These are phyloP conservation scores for Manihot esculenta DNA, from an alignment of 441 rosid species.

Conservation along the genomic window DNA sequence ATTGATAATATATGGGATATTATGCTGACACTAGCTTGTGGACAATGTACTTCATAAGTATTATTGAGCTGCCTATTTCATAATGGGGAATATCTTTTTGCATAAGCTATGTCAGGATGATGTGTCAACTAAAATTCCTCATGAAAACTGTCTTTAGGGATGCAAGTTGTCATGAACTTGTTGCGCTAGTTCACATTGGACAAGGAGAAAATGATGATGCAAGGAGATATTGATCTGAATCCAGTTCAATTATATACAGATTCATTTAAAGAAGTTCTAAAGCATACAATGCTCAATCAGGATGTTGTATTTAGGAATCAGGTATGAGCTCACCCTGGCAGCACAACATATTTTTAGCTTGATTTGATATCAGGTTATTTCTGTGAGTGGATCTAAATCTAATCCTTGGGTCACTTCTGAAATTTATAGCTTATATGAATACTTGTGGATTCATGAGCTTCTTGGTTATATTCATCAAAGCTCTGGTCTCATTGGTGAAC, in stretches of 20 bases:
- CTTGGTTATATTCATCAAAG: background rate
- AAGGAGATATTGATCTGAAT: constrained; percentile 37
- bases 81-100: background rate
- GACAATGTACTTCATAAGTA: background rate
- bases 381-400: background rate
- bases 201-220: constrained; percentile 32
- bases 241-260: constrained; percentile 26
- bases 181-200: constrained; percentile 15
- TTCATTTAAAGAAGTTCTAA: constrained; percentile 34
- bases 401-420: constrained; percentile 4
- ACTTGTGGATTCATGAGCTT: background rate
- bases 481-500: too few species aligned
- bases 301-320: constrained; percentile 44
- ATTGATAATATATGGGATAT: background rate
- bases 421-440: background rate
- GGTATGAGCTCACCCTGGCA: constrained; percentile 29
- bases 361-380: constrained; percentile 7
- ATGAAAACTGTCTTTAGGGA: constrained; percentile 8
- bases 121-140: constrained; percentile 2
- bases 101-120: background rate
- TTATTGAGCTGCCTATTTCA: background rate
- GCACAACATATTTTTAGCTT: background rate
- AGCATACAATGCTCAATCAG: constrained; percentile 45
- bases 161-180: constrained; percentile 16
- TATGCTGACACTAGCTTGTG: background rate